Evolutionary conservation across 306 rosid genomes (phyloP), one percentile per base, ranked within the genome.

Genomic region (Dryas drummondii): DNA sequence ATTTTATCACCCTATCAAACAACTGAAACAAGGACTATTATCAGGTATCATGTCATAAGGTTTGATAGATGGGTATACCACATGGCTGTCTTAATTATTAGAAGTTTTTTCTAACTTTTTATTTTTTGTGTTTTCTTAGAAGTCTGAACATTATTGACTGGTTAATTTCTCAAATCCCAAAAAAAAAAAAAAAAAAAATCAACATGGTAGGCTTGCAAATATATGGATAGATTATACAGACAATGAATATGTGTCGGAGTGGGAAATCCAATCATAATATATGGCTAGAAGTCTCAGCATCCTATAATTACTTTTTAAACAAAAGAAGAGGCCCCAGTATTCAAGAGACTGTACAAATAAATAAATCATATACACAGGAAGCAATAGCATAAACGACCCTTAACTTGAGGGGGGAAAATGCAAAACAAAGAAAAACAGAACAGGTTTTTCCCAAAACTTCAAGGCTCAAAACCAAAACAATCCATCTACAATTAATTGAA

Each of bases 391-490:
- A 46, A 62, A 41, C 52, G 54, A 27, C 56, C 78, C 66, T 41
- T 17, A 13, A 46, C 19, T 37, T 46, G 45, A 74, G 59, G 37
- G 37, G 2, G 37, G 37, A 2, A 32, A 2, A 32, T 32, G 52
- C 17, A n/a, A 27, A 48, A 26, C 26, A 55, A 57, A 79, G 16
- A 9, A 76, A 69, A 44, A 32, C 37, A 32, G 37, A 32, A 32
- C 15, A 4, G 2, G 7, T 14, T 9, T 74, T 67, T 66, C 41
- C 53, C 73, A 68, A 55, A 74, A 66, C 22, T 57, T 68, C 66
- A 71, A 82, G 59, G 60, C 60, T 46, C 58, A 79, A 37, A 53
- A 75, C 49, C 66, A 55, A 64, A 70, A 44, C 48, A 52, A 44
- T 13, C 83, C 40, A 58, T 60, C 69, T 76, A 75, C 32, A 56